Percentiles rank a stretch among this genome's conserved stretches.
These are phyloP conservation scores for Pythium aphanidermatum DNA, from an alignment of 352 stramenopile species.

Conservation along the genomic window DNA sequence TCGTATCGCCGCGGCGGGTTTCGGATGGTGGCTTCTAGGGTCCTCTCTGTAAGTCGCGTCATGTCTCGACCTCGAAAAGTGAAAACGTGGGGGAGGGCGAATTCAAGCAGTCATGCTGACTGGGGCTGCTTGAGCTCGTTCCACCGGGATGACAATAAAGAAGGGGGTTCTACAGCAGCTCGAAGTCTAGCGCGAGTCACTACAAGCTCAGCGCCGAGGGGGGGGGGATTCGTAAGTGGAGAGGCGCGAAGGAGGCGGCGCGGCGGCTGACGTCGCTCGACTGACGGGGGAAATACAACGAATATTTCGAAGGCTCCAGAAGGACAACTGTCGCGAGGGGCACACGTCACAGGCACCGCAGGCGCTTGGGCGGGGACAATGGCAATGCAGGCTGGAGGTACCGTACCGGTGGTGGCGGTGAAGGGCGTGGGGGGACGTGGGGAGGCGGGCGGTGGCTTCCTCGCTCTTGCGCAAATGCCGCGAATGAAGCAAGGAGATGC, in stretches of 20 bases:
- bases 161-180: slow-evolving; percentile 15
- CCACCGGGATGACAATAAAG: slow-evolving; percentile 16
- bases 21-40: slow-evolving; percentile 6
- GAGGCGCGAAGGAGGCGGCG: no score
- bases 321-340: no score
- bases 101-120: slow-evolving; percentile 27
- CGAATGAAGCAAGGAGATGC: slow-evolving; percentile 1
- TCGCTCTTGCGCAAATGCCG: not conserved
- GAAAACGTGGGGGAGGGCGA: slow-evolving; percentile 1
- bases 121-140: slow-evolving; percentile 15
- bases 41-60: slow-evolving; percentile 20
- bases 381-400: no score
- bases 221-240: no score
- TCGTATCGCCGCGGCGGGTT: slow-evolving; percentile 11
- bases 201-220: no score
- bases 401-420: not conserved
- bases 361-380: no score
- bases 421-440: not conserved
- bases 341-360: no score
- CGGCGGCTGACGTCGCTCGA: no score
- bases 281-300: no score
- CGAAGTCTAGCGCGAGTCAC: no score
- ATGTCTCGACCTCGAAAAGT: slow-evolving; percentile 23
- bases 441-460: not conserved
- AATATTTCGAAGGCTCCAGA: no score